Base-by-base conservation (phyloP, 2,329 filamentous ascomycete genomes). In the Plectosphaerella sp. region DNA sequence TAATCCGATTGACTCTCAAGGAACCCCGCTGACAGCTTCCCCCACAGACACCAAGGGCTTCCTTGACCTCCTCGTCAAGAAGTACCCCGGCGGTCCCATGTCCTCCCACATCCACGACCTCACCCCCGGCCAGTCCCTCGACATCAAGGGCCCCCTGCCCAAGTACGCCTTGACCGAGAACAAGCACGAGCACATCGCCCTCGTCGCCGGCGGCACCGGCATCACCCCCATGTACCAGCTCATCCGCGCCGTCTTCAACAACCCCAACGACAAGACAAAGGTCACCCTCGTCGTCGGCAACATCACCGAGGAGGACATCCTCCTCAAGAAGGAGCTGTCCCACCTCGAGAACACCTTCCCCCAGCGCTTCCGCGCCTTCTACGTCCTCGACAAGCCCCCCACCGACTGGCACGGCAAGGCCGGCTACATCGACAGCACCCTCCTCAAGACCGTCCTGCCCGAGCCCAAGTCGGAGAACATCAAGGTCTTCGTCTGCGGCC, bases 211-310 rank as follows among this genome's bases (percentile, higher is more conserved):
- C 63, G 94, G 94, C 59, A 97, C 94, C 8, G 94, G 94, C 56
- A 96, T 99, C 71, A 94, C 94, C 11, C 94, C 94, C 61, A 97
- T 97, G 93, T 97, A 89, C 80, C 94, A 99, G 79, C 85, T 99
- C 45, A 79, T 84, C 59, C 90, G 90, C 57, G 82, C 86, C 66
- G 96, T 99, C 75, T 96, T 97, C 85, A 90, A 87, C 73, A 96
- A 97, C 82, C 91, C 93, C 55, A 83, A 89, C 43, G 94, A 99
- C 77, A 92, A 94, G 83, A 99, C 94, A 63, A 96, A 96, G 79
- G 91, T 99, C 42, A 97, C 93, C 6, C 84, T 99, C 33, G 82
- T 99, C 37, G 97, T 93, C 66, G 94, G 91, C 61, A 99, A 97
- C 76, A 74, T 97, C 54, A 77, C 76, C 24, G 90, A 97, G 76